Base-by-base conservation (phyloP, 495 filamentous ascomycete genomes). In the Aspergillus ostianus region DNA sequence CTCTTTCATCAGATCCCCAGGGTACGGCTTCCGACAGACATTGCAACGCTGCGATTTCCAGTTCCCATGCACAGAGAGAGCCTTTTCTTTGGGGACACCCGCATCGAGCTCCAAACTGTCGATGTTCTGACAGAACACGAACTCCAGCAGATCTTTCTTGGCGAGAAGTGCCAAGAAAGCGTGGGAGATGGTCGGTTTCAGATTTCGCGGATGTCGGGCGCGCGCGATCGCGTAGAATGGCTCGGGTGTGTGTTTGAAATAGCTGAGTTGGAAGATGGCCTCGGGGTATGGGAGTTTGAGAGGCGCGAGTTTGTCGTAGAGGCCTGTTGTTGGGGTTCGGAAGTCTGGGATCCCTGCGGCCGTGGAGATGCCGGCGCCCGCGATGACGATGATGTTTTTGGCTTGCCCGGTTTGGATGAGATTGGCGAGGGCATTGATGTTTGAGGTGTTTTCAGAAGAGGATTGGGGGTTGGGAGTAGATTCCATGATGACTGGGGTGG, bases 121-220 rank as follows among this genome's bases (percentile, higher is more conserved):
- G 67, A 97, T 93, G 70, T 97, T 97, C 70, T 96, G 93, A 3
- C 92, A 97, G 72, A 96, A 96, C 19, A 90, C 73, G 74, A 89
- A 91, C 55, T 86, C 76, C 5, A 97, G 76, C 15, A 93, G 72
- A 9, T 81, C 80, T 73, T 91, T 93, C 48, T 85, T 73, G 13
- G 87, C 80, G 0, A 96, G 81, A 17, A 87, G 67, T 0, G 83
- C 79, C 26, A 96, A 80, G 67, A 95, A 94, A 3, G 80, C 80
- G 69, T 93, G 89, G 0, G 89, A 82, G 54, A 93, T 69, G 1
- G 90, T 96, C 2, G 93, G 92, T 50, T 82, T 79, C 70, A 87
- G 90, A 61, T 87, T 86, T 18, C 87, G 88, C 0, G 93, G 92
- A 68, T 93, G 92, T 3, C 96, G 82, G 60, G 93, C 90, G 54